Evolutionary conservation across 495 filamentous ascomycete species (phyloP).

Genomic region (Daldinia vernicosa): DNA sequence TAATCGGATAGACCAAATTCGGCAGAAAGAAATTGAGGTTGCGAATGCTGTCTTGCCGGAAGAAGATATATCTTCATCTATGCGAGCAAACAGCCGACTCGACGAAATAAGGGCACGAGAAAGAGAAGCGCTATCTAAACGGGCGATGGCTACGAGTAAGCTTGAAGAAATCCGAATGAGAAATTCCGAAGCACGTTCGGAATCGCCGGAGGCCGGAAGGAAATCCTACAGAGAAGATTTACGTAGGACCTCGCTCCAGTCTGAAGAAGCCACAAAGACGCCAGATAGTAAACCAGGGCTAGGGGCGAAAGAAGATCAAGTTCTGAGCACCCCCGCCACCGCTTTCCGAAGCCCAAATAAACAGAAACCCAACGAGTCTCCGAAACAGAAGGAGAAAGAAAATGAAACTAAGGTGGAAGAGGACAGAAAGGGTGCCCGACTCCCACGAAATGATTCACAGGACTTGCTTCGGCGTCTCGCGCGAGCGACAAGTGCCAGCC

Average conservation of each 20-base stretch:
- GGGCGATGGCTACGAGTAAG: constrained; percentile 65
- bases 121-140: constrained; percentile 65
- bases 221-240: constrained; percentile 16
- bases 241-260: constrained; percentile 12
- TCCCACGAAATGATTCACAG: constrained; percentile 65
- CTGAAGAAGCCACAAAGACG: constrained; percentile 35
- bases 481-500: constrained; percentile 66
- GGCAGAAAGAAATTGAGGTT: constrained; percentile 50
- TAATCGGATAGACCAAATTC: constrained; percentile 54
- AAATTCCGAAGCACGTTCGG: constrained; percentile 54
- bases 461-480: constrained; percentile 72
- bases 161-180: constrained; percentile 66
- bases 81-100: constrained; percentile 50
- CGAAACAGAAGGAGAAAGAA: constrained; percentile 4
- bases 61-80: constrained; percentile 28
- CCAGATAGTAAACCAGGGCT: constrained; percentile 49
- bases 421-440: not conserved
- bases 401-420: constrained; percentile 3
- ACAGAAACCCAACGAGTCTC: constrained; percentile 2
- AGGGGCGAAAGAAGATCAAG: constrained; percentile 37
- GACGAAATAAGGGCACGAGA: constrained; percentile 68
- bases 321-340: constrained; percentile 61
- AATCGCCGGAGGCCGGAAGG: constrained; percentile 38
- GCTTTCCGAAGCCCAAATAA: constrained; percentile 51
- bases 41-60: constrained; percentile 39